These are phyloP conservation scores for Diaporthe nobilis DNA, from an alignment of 2,329 filamentous ascomycete genomes.

Conservation along the genomic window DNA sequence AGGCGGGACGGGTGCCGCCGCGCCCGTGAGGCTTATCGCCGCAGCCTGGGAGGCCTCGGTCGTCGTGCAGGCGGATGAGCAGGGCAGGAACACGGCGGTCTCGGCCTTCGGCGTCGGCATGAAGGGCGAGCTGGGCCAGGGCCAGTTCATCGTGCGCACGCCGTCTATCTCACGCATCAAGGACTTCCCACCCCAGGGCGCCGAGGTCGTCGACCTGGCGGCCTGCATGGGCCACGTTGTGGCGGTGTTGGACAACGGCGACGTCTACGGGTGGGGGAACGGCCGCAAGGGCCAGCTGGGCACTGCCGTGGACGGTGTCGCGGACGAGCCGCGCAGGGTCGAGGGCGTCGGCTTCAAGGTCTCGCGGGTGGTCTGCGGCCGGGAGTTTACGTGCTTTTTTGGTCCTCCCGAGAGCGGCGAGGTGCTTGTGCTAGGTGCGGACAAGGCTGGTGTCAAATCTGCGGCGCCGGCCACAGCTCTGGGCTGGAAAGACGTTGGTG, in stretches of 20 bases:
- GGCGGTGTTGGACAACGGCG: slow-evolving; percentile 79
- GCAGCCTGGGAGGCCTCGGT: slow-evolving; percentile 86
- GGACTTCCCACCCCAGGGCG: slow-evolving; percentile 74
- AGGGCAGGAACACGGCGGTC: slow-evolving; percentile 62
- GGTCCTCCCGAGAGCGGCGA: slow-evolving; percentile 68
- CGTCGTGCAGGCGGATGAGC: slow-evolving; percentile 65
- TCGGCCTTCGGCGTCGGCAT: slow-evolving; percentile 76
- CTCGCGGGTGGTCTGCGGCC: slow-evolving; percentile 79
- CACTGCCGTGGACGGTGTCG: slow-evolving; percentile 60
- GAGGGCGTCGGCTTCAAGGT: slow-evolving; percentile 72
- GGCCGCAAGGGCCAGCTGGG: slow-evolving; percentile 90
- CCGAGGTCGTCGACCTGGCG: slow-evolving; percentile 74
- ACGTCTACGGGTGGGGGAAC: slow-evolving; percentile 90
- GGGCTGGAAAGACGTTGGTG: slow-evolving; percentile 77
- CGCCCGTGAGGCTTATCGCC: slow-evolving; percentile 63
- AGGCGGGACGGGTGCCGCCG: slow-evolving; percentile 19
- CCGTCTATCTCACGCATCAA: slow-evolving; percentile 63
- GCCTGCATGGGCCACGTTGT: slow-evolving; percentile 86
- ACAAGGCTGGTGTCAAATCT: slow-evolving; percentile 79
- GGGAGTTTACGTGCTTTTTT: slow-evolving; percentile 86
- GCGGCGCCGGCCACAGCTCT: slow-evolving; percentile 66
- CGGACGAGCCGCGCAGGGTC: slow-evolving; percentile 75
- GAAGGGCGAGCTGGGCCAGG: slow-evolving; percentile 81
- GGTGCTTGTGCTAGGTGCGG: slow-evolving; percentile 77
- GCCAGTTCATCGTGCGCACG: slow-evolving; percentile 64